Evolutionary conservation across 371 early-diverging fungal genomes (phyloP), one percentile per base, ranked within the genome.

Genomic region (Mucor sp.): DNA sequence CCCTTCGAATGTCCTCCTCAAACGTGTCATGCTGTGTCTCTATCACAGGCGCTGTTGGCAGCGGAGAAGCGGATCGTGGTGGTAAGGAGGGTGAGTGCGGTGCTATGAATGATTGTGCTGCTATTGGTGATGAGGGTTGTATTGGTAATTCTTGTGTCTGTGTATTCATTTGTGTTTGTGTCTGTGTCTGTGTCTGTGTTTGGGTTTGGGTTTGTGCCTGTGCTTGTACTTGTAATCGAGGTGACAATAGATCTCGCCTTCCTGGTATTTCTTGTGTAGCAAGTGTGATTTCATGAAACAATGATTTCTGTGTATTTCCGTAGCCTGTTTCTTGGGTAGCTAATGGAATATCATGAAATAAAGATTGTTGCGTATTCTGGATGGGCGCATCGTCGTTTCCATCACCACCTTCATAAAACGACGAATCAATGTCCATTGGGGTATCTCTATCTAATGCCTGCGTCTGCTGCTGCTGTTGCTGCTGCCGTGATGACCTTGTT

Each of bases 251-350:
- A 15, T 37, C 39, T 63, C 33, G 25, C 39, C 1, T 32, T 56
- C 27, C 32, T 63, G 9, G 63, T 37, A 15, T 35, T 17, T 28
- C 61, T 58, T 58, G 33, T 58, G 58, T 58, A 43, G 47, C 62
- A 50, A 62, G 21, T 33, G 12, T 19, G 14, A 32, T 48, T 50
- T 50, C 53, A 9, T 62, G 17, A 25, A 62, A 30, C 21, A 30
- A 8, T 3, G 30, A 19, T 30, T 48, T 44, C 19, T 44, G 44
- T 1, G 44, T 44, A 19, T 44, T 44, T n/a, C 7, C 44, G 19
- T 19, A 44, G 6, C 19, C 19, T 44, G 44, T n/a, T 44, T 44
- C 53, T 62, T 62, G 48, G 17, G 17, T 48, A 11, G 21, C 47
- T 19, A 53, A 27, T 53, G 11, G 55, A 23, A 32, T 48, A 50